These are phyloP conservation scores for Orbilia javanica DNA, from an alignment of 2,329 filamentous ascomycete genomes.

Conservation along the genomic window DNA sequence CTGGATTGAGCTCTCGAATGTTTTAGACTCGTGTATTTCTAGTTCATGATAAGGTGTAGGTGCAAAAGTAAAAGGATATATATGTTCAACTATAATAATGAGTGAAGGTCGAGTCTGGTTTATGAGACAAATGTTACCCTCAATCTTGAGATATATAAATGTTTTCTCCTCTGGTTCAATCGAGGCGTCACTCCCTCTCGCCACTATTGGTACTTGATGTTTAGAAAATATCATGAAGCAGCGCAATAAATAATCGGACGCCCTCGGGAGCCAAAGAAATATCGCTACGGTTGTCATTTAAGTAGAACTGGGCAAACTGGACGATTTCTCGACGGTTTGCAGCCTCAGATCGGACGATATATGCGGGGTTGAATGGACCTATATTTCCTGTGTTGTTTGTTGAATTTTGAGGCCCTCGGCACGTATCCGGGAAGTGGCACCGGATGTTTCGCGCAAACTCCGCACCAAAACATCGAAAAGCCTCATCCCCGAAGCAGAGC, in stretches of 20 bases:
- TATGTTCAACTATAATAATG: too few relatives aligned
- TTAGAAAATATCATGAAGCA: not conserved
- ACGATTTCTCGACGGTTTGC: not conserved
- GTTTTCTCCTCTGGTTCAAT: too few relatives aligned
- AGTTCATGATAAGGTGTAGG: too few relatives aligned
- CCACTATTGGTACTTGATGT: not conserved
- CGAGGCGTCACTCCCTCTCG: too few relatives aligned
- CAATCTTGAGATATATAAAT: too few relatives aligned
- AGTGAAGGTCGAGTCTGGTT: too few relatives aligned
- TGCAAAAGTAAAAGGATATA: too few relatives aligned
- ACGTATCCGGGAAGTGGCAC: not conserved
- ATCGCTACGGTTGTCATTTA: not conserved
- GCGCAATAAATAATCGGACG: not conserved
- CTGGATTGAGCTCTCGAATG: too few relatives aligned
- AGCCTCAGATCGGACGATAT: not conserved
- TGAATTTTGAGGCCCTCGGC: slow-evolving; percentile 5
- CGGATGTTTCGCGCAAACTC: slow-evolving; percentile 8
- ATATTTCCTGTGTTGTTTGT: not conserved
- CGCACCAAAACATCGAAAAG: slow-evolving; percentile 7
- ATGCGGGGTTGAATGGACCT: not conserved
- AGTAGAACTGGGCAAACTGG: not conserved
- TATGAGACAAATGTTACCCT: too few relatives aligned
- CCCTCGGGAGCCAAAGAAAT: not conserved
- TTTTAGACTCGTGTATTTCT: too few relatives aligned
- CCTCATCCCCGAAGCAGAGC: not conserved